Conservation (phyloP, 805 yeast species). For the Candida broadrunensis region DNA sequence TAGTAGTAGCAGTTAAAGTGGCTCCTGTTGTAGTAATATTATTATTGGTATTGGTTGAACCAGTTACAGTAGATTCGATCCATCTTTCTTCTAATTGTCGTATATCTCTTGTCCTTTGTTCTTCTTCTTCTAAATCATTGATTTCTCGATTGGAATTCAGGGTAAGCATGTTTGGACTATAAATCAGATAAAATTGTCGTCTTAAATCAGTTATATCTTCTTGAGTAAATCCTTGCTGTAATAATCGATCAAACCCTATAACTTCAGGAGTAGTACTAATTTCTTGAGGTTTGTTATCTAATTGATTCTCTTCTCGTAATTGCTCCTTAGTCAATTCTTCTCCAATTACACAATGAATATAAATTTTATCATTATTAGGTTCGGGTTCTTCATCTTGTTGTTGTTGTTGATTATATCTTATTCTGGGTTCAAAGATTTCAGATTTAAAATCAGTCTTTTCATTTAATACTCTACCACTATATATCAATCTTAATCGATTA, state of each 20-base stretch:
- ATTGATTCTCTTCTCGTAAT: slow-evolving; percentile 54
- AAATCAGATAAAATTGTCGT: slow-evolving; percentile 68
- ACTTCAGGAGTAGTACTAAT: slow-evolving; percentile 67
- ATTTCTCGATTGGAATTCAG: slow-evolving; percentile 26
- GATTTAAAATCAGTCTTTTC: slow-evolving; percentile 52
- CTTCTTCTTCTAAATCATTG: slow-evolving; percentile 43
- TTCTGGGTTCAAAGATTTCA: slow-evolving; percentile 41
- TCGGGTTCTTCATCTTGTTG: slow-evolving; percentile 8
- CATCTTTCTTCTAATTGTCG: slow-evolving; percentile 80
- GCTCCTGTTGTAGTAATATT: slow-evolving; percentile 4
- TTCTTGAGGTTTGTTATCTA: slow-evolving; percentile 50
- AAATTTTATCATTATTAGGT: slow-evolving; percentile 32
- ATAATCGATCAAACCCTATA: slow-evolving; percentile 79
- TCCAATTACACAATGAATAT: slow-evolving; percentile 79
- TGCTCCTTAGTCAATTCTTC: slow-evolving; percentile 55
- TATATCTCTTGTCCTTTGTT: slow-evolving; percentile 32
- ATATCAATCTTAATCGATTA: slow-evolving; percentile 60
- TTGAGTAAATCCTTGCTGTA: slow-evolving; percentile 79
- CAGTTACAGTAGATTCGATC: slow-evolving; percentile 74
- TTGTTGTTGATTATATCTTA: slow-evolving; percentile 8
- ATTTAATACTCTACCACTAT: slow-evolving; percentile 64
- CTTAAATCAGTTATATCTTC: slow-evolving; percentile 73
- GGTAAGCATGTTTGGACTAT: slow-evolving; percentile 37
- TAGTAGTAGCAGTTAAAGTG: background rate
- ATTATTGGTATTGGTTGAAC: slow-evolving; percentile 34